Evolutionary conservation across 208 protist genomes (phyloP), one percentile per base, ranked within the genome.

Genomic region (Leishmania major): DNA sequence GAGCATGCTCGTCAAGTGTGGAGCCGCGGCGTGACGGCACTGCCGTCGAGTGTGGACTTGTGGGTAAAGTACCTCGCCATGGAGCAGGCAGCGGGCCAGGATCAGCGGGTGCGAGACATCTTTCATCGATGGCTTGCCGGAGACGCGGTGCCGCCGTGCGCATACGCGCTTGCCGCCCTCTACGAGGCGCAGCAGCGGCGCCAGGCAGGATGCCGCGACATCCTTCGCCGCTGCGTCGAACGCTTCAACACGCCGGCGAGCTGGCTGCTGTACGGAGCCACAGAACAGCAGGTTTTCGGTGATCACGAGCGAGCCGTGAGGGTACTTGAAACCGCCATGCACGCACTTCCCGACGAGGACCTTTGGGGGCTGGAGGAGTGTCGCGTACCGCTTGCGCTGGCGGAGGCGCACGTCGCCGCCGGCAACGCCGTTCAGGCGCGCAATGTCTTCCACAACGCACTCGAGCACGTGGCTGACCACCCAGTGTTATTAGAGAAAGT

Each of bases 1-100:
- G 99, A 99, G 83, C 92, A 98, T 62, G 99, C 99, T 8, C 93
- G 99, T 55, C 99, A 99, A 79, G 89, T 99, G 17, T 99, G 91
- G 92, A 94, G 99, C 75, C 97, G 99, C 31, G 99, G 98, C 8
- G 96, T 99, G 25, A 94, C 92, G 8, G 85, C 98, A 11, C 91
- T 99, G 37, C 99, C 99, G 13, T 85, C 98, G 64, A 93, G 95
- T 10, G 89, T 96, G n/a, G 96, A 99, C 80, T 93, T 99, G 55
- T 99, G 99, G 99, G 89, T 98, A n/a, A 98, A 98, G 85, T 99
- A 93, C 74, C 59, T 98, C 31, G 93, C 98, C 80, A 96, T 99
- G 87, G 99, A 99, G 88, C 98, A 99, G 90, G 96, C 98, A 64
- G 84, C 99, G 0, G 98, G 98, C 66, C 98, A 99, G 81, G 88